These are phyloP conservation scores for Phaeoacremonium minimum DNA, from an alignment of 2,329 filamentous ascomycete species.

Conservation along the genomic window DNA sequence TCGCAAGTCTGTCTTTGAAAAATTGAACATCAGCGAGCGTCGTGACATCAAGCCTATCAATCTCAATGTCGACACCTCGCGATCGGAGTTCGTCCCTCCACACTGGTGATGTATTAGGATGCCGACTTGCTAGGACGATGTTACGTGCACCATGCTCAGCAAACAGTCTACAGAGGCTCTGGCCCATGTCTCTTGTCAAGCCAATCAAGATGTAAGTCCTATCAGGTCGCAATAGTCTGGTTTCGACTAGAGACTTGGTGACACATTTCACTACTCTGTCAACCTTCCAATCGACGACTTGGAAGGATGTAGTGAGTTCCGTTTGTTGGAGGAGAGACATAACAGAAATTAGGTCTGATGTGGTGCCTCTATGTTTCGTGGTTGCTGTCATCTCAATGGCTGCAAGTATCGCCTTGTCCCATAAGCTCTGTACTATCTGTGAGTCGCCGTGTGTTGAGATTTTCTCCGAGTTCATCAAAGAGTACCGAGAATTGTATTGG, in stretches of 20 bases:
- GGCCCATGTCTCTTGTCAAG: constrained; percentile 37
- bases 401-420: no score
- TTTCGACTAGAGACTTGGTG: constrained; percentile 16
- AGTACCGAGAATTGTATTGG: constrained; percentile 16
- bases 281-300: constrained; percentile 32
- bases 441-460: no score
- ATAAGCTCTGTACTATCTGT: no score
- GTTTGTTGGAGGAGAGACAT: no score
- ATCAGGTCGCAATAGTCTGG: constrained; percentile 19
- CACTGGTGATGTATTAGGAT: constrained; percentile 17
- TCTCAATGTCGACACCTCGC: constrained; percentile 15
- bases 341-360: no score
- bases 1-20: constrained; percentile 16
- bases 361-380: no score
- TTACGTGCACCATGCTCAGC: constrained; percentile 29
- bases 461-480: constrained; percentile 10
- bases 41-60: constrained; percentile 22
- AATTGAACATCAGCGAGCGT: constrained; percentile 17
- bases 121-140: constrained; percentile 34
- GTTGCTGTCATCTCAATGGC: no score
- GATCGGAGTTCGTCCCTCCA: constrained; percentile 26
- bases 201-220: constrained; percentile 35
- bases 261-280: constrained; percentile 20
- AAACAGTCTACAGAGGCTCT: constrained; percentile 34
- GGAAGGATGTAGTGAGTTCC: constrained; percentile 15